Evolutionary conservation across 108 stramenopile species (phyloP).

Genomic region (Schizochytrium sp.): DNA sequence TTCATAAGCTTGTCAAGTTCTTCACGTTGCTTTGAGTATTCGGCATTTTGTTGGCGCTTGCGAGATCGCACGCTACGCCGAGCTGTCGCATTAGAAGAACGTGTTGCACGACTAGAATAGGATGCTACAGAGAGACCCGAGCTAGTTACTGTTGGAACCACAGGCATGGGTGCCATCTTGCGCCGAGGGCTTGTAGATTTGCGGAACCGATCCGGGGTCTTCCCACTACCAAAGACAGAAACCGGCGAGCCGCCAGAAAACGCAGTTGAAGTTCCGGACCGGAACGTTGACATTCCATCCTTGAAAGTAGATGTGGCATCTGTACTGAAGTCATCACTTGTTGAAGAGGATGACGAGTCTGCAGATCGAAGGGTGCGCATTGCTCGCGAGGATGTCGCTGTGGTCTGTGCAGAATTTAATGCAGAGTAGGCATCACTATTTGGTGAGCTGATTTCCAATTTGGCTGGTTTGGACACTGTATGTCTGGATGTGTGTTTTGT

Average conservation of each 20-base stretch:
- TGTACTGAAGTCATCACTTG: not conserved
- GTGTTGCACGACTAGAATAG: not conserved
- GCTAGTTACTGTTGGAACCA: not conserved
- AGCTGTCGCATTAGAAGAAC: not conserved
- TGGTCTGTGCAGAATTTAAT: too few relatives aligned
- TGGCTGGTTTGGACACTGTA: too few relatives aligned
- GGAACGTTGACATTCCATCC: constrained; percentile 24
- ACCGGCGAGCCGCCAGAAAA: not conserved
- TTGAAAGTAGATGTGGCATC: not conserved
- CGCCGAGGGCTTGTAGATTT: constrained; percentile 1
- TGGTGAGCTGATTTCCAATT: too few relatives aligned
- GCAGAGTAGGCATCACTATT: too few relatives aligned
- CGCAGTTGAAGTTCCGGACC: not conserved
- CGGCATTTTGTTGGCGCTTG: constrained; percentile 1
- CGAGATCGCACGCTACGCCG: constrained; percentile 14
- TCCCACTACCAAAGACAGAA: constrained; percentile 1
- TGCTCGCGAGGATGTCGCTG: too few relatives aligned
- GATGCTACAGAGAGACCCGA: constrained; percentile 12
- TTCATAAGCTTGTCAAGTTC: constrained; percentile 46
- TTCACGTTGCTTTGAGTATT: not conserved
- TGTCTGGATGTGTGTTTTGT: too few relatives aligned
- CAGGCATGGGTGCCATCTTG: constrained; percentile 22
- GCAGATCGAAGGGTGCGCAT: not conserved
- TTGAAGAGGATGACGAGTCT: not conserved
- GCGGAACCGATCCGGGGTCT: constrained; percentile 4